Conservation (phyloP, 2,329 filamentous ascomycete genomes). For the Cordyceps cicadae region DNA sequence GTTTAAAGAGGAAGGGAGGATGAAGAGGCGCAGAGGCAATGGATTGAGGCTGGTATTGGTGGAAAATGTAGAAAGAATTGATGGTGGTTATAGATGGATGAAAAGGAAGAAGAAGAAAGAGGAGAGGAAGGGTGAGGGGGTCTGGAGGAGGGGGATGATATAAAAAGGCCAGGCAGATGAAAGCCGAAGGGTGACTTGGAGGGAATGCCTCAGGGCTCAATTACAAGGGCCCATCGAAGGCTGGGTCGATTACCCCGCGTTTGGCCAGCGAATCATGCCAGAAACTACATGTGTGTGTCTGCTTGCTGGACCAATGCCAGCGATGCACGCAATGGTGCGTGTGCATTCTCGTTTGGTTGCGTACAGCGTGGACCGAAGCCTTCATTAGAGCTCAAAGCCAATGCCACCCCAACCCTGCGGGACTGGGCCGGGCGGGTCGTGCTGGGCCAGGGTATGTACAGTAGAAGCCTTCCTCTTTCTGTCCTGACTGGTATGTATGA, state of each 20-base stretch:
- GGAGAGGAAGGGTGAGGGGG: conserved; percentile 3
- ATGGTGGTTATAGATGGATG: conserved; percentile 6
- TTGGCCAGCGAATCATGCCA: background rate
- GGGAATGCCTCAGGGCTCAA: conserved; percentile 11
- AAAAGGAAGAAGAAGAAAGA: conserved; percentile 5
- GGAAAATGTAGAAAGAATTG: conserved; percentile 10
- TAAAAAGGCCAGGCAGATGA: background rate
- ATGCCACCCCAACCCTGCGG: background rate
- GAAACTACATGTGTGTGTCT: background rate
- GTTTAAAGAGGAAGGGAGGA: background rate
- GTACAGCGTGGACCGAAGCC: background rate
- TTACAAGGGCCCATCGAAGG: background rate
- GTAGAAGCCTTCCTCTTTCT: background rate
- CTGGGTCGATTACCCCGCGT: conserved; percentile 10
- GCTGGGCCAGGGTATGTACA: background rate
- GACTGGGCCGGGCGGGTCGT: background rate
- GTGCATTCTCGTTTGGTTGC: conserved; percentile 4
- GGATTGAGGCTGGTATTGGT: conserved; percentile 17
- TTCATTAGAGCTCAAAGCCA: background rate
- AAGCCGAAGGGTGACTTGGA: background rate
- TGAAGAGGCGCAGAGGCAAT: conserved; percentile 14
- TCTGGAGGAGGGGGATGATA: conserved; percentile 8
- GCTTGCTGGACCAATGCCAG: conserved; percentile 2
- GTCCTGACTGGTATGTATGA: background rate
- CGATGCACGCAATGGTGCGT: conserved; percentile 1